Percentiles rank a stretch among this genome's conserved stretches.
These are phyloP conservation scores for Candida patagonica DNA, from an alignment of 805 yeast genomes.

Conservation along the genomic window DNA sequence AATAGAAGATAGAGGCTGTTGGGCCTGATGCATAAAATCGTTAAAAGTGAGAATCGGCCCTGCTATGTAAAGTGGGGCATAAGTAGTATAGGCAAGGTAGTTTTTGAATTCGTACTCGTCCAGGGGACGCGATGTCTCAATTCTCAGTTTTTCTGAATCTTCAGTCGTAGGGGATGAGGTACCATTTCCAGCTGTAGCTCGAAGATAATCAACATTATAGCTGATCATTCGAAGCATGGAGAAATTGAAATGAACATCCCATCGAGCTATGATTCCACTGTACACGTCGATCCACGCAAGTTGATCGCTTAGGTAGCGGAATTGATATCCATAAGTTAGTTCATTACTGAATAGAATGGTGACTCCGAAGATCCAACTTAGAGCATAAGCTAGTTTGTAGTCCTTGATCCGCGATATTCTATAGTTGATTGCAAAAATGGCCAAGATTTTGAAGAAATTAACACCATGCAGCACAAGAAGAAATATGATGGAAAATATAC, in stretches of 20 bases:
- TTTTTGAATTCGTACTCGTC: conserved; percentile 54
- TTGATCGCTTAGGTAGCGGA: conserved; percentile 33
- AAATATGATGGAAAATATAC: conserved; percentile 59
- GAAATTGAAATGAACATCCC: conserved; percentile 96
- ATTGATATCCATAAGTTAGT: conserved; percentile 43
- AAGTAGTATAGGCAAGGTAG: conserved; percentile 67
- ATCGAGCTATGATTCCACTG: conserved; percentile 71
- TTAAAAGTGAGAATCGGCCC: conserved; percentile 94
- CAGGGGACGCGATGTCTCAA: conserved; percentile 45
- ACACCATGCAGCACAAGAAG: conserved; percentile 73
- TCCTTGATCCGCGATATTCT: conserved; percentile 32
- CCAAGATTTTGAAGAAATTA: conserved; percentile 50
- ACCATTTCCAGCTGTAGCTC: conserved; percentile 12
- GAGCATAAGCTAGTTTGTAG: conserved; percentile 6
- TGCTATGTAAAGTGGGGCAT: conserved; percentile 86
- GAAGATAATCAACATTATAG: conserved; percentile 62
- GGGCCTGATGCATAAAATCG: conserved; percentile 68
- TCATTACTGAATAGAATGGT: conserved; percentile 72
- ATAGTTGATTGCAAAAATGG: conserved; percentile 50
- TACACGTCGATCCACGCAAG: conserved; percentile 53
- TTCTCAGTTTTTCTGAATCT: conserved; percentile 38
- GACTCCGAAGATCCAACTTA: conserved; percentile 75
- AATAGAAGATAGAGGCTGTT: conserved; percentile 50
- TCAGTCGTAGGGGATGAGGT: conserved; percentile 4
- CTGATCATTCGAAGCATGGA: conserved; percentile 77